These are phyloP conservation scores for Agaricales sp. DNA, from an alignment of 1,284 basidiomycete genomes.

Conservation along the genomic window DNA sequence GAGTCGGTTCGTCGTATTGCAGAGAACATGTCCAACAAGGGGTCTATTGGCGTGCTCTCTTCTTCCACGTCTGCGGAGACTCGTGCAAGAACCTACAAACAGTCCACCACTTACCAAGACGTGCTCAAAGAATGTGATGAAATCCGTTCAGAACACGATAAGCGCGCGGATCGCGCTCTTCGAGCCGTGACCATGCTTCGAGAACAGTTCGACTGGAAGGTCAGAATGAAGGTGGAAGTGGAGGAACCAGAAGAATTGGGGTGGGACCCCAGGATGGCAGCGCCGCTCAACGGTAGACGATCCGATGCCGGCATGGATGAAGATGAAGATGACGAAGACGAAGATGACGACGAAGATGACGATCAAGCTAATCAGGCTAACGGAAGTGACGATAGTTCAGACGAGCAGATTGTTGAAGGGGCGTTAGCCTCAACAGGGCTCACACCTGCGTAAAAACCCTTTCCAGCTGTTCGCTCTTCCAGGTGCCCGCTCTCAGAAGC, in stretches of 20 bases:
- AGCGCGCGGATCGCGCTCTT: constrained; percentile 58
- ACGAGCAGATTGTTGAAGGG: constrained; percentile 24
- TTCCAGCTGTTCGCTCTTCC: too few relatives aligned
- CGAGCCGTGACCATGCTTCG: constrained; percentile 61
- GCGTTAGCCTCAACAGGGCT: constrained; percentile 15
- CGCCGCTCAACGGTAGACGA: constrained; percentile 12
- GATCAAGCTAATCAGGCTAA: constrained; percentile 15
- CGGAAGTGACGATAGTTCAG: constrained; percentile 9
- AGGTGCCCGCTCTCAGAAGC: too few relatives aligned
- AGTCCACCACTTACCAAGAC: constrained; percentile 38
- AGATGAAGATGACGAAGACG: constrained; percentile 33
- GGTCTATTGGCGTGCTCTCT: constrained; percentile 42
- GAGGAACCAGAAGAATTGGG: constrained; percentile 67
- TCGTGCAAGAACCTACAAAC: constrained; percentile 12
- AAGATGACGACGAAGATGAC: constrained; percentile 17
- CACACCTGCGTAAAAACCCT: neutral
- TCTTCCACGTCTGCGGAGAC: constrained; percentile 16
- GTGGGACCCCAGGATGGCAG: constrained; percentile 43
- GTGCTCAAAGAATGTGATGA: constrained; percentile 55
- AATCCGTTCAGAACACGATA: constrained; percentile 59
- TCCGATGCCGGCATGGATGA: constrained; percentile 20
- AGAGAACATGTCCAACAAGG: constrained; percentile 52
- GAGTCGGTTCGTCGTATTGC: constrained; percentile 57
- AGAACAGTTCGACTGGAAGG: constrained; percentile 72
- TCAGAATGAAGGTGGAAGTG: constrained; percentile 58